Evolutionary conservation across 2,329 filamentous ascomycete species (phyloP).

Genomic region (Nothophaeocryptopus gaeumannii): DNA sequence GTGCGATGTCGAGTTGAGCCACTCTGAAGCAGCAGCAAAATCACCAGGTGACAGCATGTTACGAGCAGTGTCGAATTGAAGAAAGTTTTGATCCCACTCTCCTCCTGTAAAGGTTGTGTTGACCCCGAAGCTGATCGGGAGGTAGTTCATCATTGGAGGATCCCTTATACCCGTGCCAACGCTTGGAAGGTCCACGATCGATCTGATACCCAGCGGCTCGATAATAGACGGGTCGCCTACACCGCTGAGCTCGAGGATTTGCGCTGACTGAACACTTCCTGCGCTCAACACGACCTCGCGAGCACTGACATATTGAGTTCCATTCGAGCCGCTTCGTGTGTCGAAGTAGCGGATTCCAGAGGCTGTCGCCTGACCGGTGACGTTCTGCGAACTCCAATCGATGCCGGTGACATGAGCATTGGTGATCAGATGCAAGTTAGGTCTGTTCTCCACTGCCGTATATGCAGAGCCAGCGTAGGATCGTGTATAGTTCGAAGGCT

Average conservation of each 20-base stretch:
- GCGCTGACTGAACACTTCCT: constrained; percentile 56
- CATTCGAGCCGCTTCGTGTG: neutral
- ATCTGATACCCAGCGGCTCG: constrained; percentile 27
- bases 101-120: constrained; percentile 5
- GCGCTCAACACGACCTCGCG: constrained; percentile 53
- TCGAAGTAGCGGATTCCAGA: neutral
- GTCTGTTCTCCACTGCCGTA: constrained; percentile 21
- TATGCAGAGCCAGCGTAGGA: constrained; percentile 31
- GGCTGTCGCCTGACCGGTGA: neutral
- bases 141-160: constrained; percentile 3
- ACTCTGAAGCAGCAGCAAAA: constrained; percentile 8
- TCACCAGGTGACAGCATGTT: constrained; percentile 5
- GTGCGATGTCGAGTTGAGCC: constrained; percentile 5
- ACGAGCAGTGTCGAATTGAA: constrained; percentile 8
- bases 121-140: neutral
- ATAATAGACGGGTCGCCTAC: constrained; percentile 44
- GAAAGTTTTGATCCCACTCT: constrained; percentile 15
- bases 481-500: neutral
- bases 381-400: neutral
- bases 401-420: neutral
- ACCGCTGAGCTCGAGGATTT: constrained; percentile 59
- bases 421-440: constrained; percentile 26
- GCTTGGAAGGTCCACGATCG: neutral
- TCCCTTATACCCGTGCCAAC: constrained; percentile 3
- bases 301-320: neutral